These are phyloP conservation scores for Trichoderma asperellum DNA, from an alignment of 2,329 filamentous ascomycete species.

Conservation along the genomic window DNA sequence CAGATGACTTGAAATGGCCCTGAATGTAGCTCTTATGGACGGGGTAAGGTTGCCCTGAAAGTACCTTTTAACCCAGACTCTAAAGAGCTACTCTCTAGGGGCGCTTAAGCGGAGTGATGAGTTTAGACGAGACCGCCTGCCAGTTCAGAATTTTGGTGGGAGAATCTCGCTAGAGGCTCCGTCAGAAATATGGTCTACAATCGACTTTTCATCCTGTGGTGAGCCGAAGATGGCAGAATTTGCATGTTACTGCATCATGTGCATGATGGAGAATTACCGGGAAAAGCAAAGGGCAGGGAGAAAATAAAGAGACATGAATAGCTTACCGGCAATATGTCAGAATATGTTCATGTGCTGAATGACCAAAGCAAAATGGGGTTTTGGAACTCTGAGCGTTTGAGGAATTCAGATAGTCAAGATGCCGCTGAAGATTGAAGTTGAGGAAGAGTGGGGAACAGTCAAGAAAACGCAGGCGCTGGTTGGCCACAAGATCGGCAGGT, in stretches of 20 bases:
- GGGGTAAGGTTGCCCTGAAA: conserved; percentile 17
- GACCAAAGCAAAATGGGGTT: background rate
- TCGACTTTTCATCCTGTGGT: background rate
- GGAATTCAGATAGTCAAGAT: conserved; percentile 8
- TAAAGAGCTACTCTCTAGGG: background rate
- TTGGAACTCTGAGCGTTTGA: background rate
- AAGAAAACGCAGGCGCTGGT: conserved; percentile 18
- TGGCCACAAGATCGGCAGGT: conserved; percentile 13
- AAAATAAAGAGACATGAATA: background rate
- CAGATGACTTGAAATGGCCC: background rate
- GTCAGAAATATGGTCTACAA: background rate
- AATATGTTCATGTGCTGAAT: background rate
- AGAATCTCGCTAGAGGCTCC: background rate
- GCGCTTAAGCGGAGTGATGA: background rate
- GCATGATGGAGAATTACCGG: background rate
- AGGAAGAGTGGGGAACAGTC: conserved; percentile 5
- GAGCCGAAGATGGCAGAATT: background rate
- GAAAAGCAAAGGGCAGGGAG: background rate
- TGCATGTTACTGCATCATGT: background rate
- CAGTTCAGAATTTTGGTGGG: background rate
- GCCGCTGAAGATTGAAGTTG: conserved; percentile 10
- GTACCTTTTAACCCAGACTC: conserved; percentile 14
- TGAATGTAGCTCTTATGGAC: conserved; percentile 17
- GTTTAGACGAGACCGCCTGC: background rate
- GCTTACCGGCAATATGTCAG: background rate